Evolutionary conservation across 2,329 filamentous ascomycete genomes (phyloP).

Genomic region (Biscogniauxia marginata): DNA sequence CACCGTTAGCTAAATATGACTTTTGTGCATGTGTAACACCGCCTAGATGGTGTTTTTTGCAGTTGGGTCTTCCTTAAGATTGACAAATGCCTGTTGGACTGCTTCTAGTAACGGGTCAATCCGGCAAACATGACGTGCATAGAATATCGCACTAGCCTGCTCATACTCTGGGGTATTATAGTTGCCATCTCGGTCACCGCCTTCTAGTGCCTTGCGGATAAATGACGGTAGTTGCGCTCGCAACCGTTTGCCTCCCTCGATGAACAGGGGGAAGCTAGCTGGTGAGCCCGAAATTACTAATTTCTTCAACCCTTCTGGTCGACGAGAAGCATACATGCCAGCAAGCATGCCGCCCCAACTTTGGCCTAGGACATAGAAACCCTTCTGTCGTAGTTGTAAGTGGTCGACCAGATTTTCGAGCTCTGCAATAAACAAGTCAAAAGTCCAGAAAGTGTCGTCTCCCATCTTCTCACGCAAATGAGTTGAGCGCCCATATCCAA

Average conservation of each 20-base stretch:
- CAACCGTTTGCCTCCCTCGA: constrained; percentile 12
- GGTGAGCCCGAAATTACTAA: constrained; percentile 22
- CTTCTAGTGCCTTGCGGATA: constrained; percentile 13
- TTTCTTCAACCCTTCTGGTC: constrained; percentile 19
- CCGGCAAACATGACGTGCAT: constrained; percentile 15
- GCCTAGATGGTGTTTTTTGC: constrained; percentile 14
- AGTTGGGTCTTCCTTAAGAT: constrained; percentile 21
- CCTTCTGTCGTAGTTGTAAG: constrained; percentile 10
- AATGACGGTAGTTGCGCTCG: constrained; percentile 20
- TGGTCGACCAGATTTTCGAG: constrained; percentile 23
- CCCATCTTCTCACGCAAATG: constrained; percentile 43
- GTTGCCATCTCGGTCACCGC: constrained; percentile 22
- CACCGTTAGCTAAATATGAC: no score
- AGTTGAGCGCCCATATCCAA: constrained; percentile 48
- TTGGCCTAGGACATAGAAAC: constrained; percentile 20
- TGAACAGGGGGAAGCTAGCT: constrained; percentile 24
- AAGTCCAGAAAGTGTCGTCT: constrained; percentile 23
- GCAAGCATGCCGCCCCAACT: constrained; percentile 25
- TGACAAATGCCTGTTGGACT: constrained; percentile 13
- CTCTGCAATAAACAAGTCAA: constrained; percentile 24
- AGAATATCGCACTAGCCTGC: constrained; percentile 15
- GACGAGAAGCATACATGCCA: constrained; percentile 12
- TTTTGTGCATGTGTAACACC: no score
- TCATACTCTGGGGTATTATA: constrained; percentile 19
- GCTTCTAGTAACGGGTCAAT: constrained; percentile 23